Conservation (phyloP, 2,329 filamentous ascomycete species). For the Macrophomina tecta region DNA sequence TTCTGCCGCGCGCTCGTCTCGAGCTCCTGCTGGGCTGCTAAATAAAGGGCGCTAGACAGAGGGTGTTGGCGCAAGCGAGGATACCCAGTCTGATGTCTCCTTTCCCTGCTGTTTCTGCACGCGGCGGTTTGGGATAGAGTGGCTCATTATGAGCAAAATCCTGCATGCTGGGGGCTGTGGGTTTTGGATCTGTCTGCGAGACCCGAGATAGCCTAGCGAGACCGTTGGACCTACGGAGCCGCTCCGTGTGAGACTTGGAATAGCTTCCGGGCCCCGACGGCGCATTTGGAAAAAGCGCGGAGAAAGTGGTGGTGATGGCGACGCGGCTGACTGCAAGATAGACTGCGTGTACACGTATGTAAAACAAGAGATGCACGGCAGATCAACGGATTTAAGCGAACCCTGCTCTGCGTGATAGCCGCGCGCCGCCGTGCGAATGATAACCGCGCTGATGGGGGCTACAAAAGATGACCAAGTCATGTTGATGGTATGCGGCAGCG, state of each 20-base stretch:
- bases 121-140: slow-evolving; percentile 16
- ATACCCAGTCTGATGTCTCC: not conserved
- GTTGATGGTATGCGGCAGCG: no score
- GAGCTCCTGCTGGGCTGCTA: slow-evolving; percentile 1
- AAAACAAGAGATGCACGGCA: slow-evolving; percentile 4
- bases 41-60: not conserved
- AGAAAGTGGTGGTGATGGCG: not conserved
- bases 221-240: not conserved
- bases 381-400: slow-evolving; percentile 20
- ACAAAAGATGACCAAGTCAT: no score
- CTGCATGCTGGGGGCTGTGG: not conserved
- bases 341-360: slow-evolving; percentile 7
- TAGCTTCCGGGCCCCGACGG: not conserved
- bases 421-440: no score
- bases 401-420: not conserved
- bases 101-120: slow-evolving; percentile 7
- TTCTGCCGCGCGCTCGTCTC: slow-evolving; percentile 4
- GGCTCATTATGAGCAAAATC: not conserved
- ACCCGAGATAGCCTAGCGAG: slow-evolving; percentile 10
- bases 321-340: not conserved
- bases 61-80: slow-evolving; percentile 1
- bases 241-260: not conserved
- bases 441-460: no score
- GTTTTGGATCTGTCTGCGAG: slow-evolving; percentile 2
- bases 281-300: not conserved